A percentile compares a stretch with the other conserved stretches of the same genome.
Conservation (phyloP, 78 protist species). For the Bigelowiella natans region DNA sequence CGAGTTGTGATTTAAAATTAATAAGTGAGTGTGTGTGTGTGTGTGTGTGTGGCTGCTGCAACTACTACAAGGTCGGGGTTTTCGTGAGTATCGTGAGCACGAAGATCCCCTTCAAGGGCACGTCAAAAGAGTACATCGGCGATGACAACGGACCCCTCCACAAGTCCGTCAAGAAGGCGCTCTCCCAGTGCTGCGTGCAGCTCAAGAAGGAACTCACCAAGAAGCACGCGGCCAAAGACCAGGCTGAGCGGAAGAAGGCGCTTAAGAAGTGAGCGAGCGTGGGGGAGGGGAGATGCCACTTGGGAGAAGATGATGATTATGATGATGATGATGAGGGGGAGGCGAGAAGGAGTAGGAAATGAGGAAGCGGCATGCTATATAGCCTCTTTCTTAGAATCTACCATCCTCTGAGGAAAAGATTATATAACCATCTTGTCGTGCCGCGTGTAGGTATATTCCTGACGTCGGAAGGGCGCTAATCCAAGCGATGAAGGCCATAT, state of each 20-base stretch:
- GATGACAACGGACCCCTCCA: constrained; percentile 27
- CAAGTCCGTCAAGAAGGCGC: constrained; percentile 13
- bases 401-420: too few relatives aligned
- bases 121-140: constrained; percentile 55
- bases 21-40: too few relatives aligned
- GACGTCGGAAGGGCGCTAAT: constrained; percentile 25
- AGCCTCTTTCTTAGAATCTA: background rate
- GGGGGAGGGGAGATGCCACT: background rate
- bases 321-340: too few relatives aligned
- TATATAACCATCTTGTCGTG: background rate
- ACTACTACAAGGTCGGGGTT: constrained; percentile 40
- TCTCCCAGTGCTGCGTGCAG: constrained; percentile 6
- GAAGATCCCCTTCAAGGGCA: constrained; percentile 59
- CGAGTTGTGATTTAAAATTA: too few relatives aligned
- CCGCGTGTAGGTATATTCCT: constrained; percentile 1
- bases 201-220: background rate
- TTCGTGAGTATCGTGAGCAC: constrained; percentile 51
- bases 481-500: background rate
- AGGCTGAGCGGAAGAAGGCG: constrained; percentile 5
- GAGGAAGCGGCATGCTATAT: too few relatives aligned
- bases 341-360: too few relatives aligned
- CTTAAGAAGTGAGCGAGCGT: background rate
- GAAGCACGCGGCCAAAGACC: background rate
- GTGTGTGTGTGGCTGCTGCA: background rate
- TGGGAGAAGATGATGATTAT: too few relatives aligned